phyloP scores from a whole-genome alignment of 768 basidiomycete genomes.

The Austroboletus festivus region DNA sequence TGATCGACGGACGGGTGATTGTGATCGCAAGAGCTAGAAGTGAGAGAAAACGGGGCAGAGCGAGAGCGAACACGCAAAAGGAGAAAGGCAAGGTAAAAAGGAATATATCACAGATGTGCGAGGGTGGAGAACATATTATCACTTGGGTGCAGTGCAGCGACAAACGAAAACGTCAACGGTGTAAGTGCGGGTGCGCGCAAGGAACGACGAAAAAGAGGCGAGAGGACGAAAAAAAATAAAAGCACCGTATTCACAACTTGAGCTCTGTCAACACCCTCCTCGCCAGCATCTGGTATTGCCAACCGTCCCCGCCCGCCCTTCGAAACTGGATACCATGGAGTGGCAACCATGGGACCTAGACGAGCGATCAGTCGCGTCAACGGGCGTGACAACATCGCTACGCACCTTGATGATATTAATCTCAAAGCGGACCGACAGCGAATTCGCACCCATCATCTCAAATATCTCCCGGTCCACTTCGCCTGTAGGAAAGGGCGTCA shows the following conservation, averaged over 20 bases:
- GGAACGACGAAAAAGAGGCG: neutral
- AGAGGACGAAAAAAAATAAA: neutral
- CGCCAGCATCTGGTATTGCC: constrained; percentile 98
- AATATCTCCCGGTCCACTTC: constrained; percentile 67
- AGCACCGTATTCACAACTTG: constrained; percentile 55
- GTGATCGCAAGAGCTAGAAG: no score
- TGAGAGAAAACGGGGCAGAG: neutral
- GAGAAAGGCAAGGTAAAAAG: neutral
- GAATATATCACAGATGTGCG: constrained; percentile 22
- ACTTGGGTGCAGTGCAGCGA: constrained; percentile 8
- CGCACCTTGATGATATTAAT: constrained; percentile 95
- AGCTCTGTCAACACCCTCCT: constrained; percentile 83
- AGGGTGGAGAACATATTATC: constrained; percentile 23
- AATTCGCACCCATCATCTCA: constrained; percentile 71
- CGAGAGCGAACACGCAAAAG: neutral
- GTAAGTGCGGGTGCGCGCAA: no score
- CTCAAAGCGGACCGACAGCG: constrained; percentile 90
- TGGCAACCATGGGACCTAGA: constrained; percentile 87
- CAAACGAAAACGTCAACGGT: no score
- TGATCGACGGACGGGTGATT: no score
- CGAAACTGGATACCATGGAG: constrained; percentile 96
- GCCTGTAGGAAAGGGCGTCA: constrained; percentile 59
- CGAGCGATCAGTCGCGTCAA: no score
- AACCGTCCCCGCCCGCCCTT: constrained; percentile 83
- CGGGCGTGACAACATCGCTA: no score